Percentiles rank a stretch among this genome's conserved stretches.
These are phyloP conservation scores for Tetradesmus lagerheimii DNA, from an alignment of 139 green algal species.

Conservation along the genomic window DNA sequence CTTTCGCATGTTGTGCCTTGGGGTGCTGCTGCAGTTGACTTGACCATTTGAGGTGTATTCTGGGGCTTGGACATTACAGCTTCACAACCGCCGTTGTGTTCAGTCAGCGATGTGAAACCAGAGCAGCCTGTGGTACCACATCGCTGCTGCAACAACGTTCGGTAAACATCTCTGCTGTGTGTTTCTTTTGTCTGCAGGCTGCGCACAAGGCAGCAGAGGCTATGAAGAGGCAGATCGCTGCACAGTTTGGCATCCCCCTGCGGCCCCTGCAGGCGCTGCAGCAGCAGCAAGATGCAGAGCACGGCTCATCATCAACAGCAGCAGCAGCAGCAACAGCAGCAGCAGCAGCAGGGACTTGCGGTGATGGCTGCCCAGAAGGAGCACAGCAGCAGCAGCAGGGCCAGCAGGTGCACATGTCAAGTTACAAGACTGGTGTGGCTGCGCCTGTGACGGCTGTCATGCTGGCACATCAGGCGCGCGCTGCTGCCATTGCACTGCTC, in stretches of 20 bases:
- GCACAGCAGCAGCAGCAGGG: not conserved
- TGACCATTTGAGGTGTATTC: too few species aligned
- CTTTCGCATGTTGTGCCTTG: too few species aligned
- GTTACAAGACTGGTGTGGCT: not conserved
- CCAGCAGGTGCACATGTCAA: constrained; percentile 19
- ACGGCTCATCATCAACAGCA: not conserved
- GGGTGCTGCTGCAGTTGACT: too few species aligned
- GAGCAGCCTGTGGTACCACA: not conserved
- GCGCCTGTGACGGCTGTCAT: not conserved
- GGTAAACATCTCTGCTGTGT: too few species aligned
- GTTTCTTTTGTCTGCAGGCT: not conserved
- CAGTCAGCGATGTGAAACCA: too few species aligned
- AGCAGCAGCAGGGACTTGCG: not conserved
- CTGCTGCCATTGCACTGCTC: constrained; percentile 53
- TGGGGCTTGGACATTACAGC: too few species aligned
- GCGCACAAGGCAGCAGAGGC: constrained; percentile 69
- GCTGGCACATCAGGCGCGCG: constrained; percentile 46
- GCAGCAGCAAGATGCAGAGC: not conserved
- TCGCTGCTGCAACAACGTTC: not conserved
- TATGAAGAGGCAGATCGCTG: constrained; percentile 71
- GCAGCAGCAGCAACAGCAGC: not conserved
- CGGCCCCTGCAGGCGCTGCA: constrained; percentile 47
- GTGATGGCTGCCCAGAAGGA: not conserved
- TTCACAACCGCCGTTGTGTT: too few species aligned
- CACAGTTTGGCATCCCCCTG: constrained; percentile 74